Evolutionary conservation across 305 asterid genomes (phyloP).

Genomic region (Stenogyne calaminthoides): DNA sequence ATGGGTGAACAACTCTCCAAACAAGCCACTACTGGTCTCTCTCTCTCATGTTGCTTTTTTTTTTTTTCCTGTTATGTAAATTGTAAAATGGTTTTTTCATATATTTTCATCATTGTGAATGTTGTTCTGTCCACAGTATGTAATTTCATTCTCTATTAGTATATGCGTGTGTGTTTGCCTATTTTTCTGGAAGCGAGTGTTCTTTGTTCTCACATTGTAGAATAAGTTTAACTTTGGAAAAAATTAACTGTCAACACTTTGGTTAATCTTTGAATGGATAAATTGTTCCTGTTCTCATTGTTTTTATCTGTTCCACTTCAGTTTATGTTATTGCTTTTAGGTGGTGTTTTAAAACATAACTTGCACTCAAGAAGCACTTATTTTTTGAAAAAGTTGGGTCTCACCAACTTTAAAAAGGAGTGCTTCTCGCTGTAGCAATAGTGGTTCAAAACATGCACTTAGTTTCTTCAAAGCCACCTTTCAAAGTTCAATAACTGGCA

Average conservation of each 20-base stretch:
- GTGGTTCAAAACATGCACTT: no score
- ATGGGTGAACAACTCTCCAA: conserved; percentile 82
- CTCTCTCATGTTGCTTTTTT: background rate
- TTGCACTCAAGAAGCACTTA: no score
- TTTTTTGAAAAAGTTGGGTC: no score
- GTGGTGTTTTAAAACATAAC: no score
- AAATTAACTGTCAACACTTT: background rate
- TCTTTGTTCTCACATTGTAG: background rate
- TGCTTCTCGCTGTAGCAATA: no score
- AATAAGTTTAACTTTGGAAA: background rate
- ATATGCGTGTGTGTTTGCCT: background rate
- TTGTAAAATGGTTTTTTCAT: background rate
- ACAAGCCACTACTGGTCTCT: conserved; percentile 83
- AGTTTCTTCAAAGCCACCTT: background rate
- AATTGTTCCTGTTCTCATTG: background rate
- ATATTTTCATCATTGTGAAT: background rate
- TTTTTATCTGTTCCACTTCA: background rate
- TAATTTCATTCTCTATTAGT: background rate
- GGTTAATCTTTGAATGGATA: conserved; percentile 2
- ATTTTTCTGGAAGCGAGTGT: background rate
- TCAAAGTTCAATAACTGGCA: background rate
- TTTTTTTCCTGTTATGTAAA: background rate
- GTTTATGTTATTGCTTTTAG: background rate
- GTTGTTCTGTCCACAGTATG: background rate
- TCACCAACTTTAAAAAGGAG: no score